phyloP scores from a whole-genome alignment of 345 rosid genomes.

The Atalantia buxifolia region DNA sequence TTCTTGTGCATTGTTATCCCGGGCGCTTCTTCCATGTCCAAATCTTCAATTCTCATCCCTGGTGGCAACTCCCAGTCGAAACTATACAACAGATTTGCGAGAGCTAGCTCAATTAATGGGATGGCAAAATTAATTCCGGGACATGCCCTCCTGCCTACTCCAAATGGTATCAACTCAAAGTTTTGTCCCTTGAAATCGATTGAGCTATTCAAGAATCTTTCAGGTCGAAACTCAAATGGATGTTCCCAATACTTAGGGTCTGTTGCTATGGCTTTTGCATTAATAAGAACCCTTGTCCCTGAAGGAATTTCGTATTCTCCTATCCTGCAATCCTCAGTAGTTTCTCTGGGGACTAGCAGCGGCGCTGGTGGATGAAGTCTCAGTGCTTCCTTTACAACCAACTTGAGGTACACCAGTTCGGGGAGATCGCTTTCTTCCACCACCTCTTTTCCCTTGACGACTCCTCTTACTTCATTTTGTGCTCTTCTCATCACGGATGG shows the following conservation, averaged over 20 bases:
- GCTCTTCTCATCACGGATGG: slow-evolving; percentile 29
- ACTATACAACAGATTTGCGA: slow-evolving; percentile 39
- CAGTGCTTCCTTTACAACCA: slow-evolving; percentile 28
- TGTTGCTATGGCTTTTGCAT: slow-evolving; percentile 22
- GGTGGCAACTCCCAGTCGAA: slow-evolving; percentile 52
- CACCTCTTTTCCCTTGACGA: slow-evolving; percentile 13
- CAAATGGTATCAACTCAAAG: slow-evolving; percentile 56
- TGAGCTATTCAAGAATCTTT: slow-evolving; percentile 33
- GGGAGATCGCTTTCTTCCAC: slow-evolving; percentile 36
- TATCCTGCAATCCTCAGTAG: slow-evolving; percentile 22
- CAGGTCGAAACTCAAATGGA: slow-evolving; percentile 39
- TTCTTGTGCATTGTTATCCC: slow-evolving; percentile 50
- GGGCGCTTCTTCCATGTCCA: slow-evolving; percentile 45
- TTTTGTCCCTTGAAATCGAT: slow-evolving; percentile 49
- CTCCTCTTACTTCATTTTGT: slow-evolving; percentile 31
- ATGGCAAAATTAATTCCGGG: slow-evolving; percentile 48
- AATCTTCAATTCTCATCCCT: slow-evolving; percentile 35
- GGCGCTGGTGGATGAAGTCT: slow-evolving; percentile 41
- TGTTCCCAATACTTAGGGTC: slow-evolving; percentile 37
- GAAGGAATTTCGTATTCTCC: slow-evolving; percentile 34
- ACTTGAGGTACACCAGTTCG: slow-evolving; percentile 24
- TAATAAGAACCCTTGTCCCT: slow-evolving; percentile 33
- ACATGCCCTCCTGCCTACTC: slow-evolving; percentile 60
- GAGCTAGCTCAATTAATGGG: slow-evolving; percentile 34
- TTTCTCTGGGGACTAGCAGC: slow-evolving; percentile 36